Base-by-base conservation (phyloP, 2,329 filamentous ascomycete species). In the Paraphaeosphaeria minitans region DNA sequence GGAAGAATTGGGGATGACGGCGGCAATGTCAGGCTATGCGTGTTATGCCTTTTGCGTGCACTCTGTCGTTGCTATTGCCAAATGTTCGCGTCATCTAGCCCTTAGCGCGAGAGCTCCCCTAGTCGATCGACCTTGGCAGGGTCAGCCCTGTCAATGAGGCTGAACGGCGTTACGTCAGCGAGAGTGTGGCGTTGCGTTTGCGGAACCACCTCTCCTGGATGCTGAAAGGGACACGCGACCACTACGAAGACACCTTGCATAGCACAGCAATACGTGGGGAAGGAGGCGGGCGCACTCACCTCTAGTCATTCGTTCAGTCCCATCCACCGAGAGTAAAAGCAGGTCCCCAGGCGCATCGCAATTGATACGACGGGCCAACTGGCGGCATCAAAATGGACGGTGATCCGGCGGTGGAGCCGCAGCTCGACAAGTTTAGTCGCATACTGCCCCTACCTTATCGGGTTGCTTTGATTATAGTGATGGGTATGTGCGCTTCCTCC, bases 361-460 rank as follows among this genome's bases (percentile, higher is more conserved):
- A 65, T 33, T 65, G 63, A 55, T 58, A 53, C 33, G 56, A 55
- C 21, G 56, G 65, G 31, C 24, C 63, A 63, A 62, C 53, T 37
- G 29, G 46, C 68, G 55, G 64, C 58, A 51, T 56, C 59, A 66
- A 67, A 21, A 91, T 91, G 89, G 89, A 91, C 80, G 88, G 87
- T 80, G 89, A 91, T 81, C 86, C 87, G 61, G 85, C 86, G 68
- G 87, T 90, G 68, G 88, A 90, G 70, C 75, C 76, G 33, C 72
- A 78, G 64, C 86, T 96, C 78, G 93, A 97, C 84, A 85, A 87
- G 77, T 95, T 97, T 83, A 93, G 91, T 84, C 83, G 91, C 74
- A 84, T 90, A 63, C 89, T 98, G 66, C 95, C 94, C 53, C 83
- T 98, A 61, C 94, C 95, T 45, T 97, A 94, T 77, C 89, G 94